phyloP scores from a whole-genome alignment of 345 rosid genomes.

The Ceriops zippeliana region DNA sequence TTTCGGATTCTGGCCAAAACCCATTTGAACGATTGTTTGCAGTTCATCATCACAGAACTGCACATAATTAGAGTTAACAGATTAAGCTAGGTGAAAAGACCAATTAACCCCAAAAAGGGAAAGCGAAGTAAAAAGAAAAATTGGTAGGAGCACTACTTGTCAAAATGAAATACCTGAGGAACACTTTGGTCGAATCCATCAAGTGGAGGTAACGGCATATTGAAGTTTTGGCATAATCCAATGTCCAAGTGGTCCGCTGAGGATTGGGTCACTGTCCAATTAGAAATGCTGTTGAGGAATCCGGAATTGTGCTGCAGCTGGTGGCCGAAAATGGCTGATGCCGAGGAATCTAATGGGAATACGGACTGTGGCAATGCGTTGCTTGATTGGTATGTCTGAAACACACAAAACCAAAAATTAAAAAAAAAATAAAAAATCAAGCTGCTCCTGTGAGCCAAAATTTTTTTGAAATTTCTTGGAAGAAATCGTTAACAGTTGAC shows the following conservation, averaged over 20 bases:
- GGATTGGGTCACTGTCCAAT: conserved; percentile 40
- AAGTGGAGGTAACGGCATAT: conserved; percentile 44
- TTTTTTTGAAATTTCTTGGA: not conserved
- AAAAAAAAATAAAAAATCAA: too few relatives aligned
- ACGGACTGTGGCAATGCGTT: conserved; percentile 44
- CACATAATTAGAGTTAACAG: conserved; percentile 9
- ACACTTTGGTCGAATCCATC: conserved; percentile 37
- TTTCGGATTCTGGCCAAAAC: conserved; percentile 46
- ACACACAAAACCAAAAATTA: not conserved
- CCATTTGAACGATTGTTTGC: conserved; percentile 76
- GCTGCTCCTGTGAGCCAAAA: not conserved
- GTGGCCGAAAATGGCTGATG: conserved; percentile 43
- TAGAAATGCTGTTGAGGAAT: conserved; percentile 29
- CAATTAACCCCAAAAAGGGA: not conserved
- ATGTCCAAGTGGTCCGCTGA: conserved; percentile 43
- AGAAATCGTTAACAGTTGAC: conserved; percentile 3
- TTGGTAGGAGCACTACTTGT: not conserved
- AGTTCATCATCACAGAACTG: conserved; percentile 76
- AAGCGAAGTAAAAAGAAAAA: too few relatives aligned
- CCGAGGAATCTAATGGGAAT: conserved; percentile 52
- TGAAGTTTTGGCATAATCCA: conserved; percentile 34
- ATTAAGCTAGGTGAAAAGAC: not conserved
- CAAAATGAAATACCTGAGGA: conserved; percentile 40
- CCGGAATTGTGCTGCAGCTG: conserved; percentile 34
- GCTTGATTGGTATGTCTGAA: conserved; percentile 48